Base-by-base conservation (phyloP, 768 basidiomycete genomes). In the Naganishia randhawae region DNA sequence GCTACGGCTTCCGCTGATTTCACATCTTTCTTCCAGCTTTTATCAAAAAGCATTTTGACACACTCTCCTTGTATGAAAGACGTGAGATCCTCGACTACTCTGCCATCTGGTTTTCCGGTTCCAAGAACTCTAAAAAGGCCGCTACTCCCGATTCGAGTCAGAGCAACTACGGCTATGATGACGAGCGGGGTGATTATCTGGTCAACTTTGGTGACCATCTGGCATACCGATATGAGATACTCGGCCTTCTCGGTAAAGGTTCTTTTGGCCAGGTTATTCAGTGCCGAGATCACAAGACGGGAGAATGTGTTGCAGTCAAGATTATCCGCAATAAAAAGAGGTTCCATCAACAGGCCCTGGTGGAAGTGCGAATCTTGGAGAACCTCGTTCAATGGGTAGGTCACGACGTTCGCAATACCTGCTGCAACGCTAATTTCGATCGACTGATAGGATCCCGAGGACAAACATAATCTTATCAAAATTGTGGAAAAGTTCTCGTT, bases 401-500 rank as follows among this genome's bases (percentile, higher is more conserved):
- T 83, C n/a, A 1, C 4, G 8, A 31, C 22, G 32, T 33, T 9
- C 27, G 10, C 37, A 25, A 17, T 2, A 29, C 9, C 29, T 35
- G 35, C 42, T 19, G 61, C 27, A 69, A 71, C 53, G 70, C 54
- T 57, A 27, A 25, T 52, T 57, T 41, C 62, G 25, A 68, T 50
- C 13, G 2, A 41, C 33, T 16, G 45, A 25, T 73, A 98, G 94
- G 96, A 99, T 75, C 84, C 89, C 1, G 94, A 99, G 67, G 94
- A 97, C 81, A 94, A 92, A 78, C 92, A 99, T 74, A 88, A 92
- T 76, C 92, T 99, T 71, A 90, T 98, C 80, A 92, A 91, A 80
- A 98, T 98, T 92, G 93, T 89, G 0, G 95, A 98, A 75, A 88
- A 95, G 77, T 99, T 99, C 81, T 94, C 94, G 80, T 99, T 98